Evolutionary conservation across 2,329 filamentous ascomycete genomes (phyloP), one percentile per base, ranked within the genome.

Genomic region (Graphilbum fragrans): DNA sequence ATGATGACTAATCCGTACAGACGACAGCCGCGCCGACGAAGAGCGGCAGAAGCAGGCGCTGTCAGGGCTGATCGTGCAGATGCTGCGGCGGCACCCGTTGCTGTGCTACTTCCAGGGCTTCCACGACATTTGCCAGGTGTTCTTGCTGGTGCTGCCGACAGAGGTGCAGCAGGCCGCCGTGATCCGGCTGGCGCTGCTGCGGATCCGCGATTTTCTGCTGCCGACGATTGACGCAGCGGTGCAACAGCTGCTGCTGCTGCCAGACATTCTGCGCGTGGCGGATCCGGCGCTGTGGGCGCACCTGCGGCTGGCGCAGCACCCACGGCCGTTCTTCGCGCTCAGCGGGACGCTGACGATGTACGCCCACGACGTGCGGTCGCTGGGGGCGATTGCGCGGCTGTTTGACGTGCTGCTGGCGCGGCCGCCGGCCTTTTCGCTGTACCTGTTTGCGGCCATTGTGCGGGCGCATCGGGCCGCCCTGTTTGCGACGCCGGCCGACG

Each of bases 41-140:
- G 68, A 76, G 37, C 59, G 60, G 35, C 81, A 83, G 55, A 95
- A 92, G 56, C 58, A 69, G 41, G 79, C 92, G 54, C 73, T 98
- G 2, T 90, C 80, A 8, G 65, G 77, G 47, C 70, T 98, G 39
- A 96, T 98, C 53, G 75, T 76, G 39, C 73, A 82, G 49, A 77
- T 93, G 14, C 73, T 98, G 36, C 81, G 93, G 41, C 74, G 74
- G 27, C 73, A 93, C 53, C 86, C 88, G 16, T 80, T 81, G 57
- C 75, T 98, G 29, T 86, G 80, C 66, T 98, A 98, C 64, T 98
- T 98, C 60, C 92, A 98, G 65, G 92, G 92, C 57, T 98, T 93
- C 59, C 92, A 98, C 61, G 92, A 98, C 64, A 96, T 98, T 54
- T 92, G 86, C 52, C 93, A 98, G 63, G 92, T 98, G 20, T 72